Evolutionary conservation across 306 rosid species (phyloP).

Genomic region (Senna siamea): DNA sequence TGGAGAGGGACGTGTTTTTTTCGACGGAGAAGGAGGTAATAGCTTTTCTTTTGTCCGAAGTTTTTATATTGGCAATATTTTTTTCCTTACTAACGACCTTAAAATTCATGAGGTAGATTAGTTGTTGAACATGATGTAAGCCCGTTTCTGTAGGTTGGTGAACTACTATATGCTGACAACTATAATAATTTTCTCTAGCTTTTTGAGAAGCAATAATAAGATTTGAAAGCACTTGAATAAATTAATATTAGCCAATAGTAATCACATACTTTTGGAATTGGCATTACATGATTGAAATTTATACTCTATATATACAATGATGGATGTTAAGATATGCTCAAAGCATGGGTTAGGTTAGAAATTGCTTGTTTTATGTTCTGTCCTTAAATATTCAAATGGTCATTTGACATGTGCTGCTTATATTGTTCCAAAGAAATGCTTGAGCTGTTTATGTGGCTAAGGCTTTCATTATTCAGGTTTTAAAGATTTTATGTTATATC

Average conservation of each 20-base stretch:
- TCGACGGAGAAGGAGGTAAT: slow-evolving; percentile 60
- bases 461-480: not conserved
- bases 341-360: not conserved
- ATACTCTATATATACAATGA: not conserved
- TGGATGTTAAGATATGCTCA: slow-evolving; percentile 10
- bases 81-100: slow-evolving; percentile 22
- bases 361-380: not conserved
- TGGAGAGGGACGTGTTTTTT: slow-evolving; percentile 53
- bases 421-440: not conserved
- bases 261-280: not conserved
- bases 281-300: not conserved
- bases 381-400: not conserved
- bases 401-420: not conserved
- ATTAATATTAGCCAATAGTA: not conserved
- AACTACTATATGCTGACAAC: not conserved
- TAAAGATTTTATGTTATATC: not conserved
- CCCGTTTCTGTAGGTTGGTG: not conserved
- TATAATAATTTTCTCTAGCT: not conserved
- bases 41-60: not conserved
- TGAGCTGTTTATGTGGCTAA: not conserved
- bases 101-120: slow-evolving; percentile 19
- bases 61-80: slow-evolving; percentile 15
- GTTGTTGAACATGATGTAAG: not conserved
- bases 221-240: not conserved
- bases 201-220: not conserved